Evolutionary conservation across 345 rosid genomes (phyloP).

Genomic region (Physaria fendleri): DNA sequence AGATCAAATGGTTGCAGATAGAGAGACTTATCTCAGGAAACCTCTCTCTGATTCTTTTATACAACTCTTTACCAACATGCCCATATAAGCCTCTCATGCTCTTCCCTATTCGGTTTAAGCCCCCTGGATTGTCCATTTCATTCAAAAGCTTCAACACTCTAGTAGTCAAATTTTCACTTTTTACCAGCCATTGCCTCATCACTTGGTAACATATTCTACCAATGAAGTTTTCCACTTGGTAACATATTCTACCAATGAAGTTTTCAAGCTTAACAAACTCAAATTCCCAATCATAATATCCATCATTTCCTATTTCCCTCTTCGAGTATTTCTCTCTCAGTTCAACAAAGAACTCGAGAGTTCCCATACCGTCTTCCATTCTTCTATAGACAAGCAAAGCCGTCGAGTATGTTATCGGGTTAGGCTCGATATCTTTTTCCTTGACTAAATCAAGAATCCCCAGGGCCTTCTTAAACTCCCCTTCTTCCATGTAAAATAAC

Average conservation of each 20-base stretch:
- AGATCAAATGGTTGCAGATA: slow-evolving; percentile 91
- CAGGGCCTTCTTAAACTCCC: slow-evolving; percentile 52
- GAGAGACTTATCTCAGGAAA: slow-evolving; percentile 57
- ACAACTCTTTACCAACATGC: slow-evolving; percentile 83
- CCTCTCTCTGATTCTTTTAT: slow-evolving; percentile 59
- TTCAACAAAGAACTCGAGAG: slow-evolving; percentile 60
- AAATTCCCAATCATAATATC: slow-evolving; percentile 46
- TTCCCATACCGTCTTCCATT: slow-evolving; percentile 79
- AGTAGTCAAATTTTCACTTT: slow-evolving; percentile 40
- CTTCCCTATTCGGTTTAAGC: slow-evolving; percentile 47
- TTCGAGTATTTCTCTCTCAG: slow-evolving; percentile 49
- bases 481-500: slow-evolving; percentile 53
- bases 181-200: slow-evolving; percentile 79
- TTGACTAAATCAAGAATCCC: slow-evolving; percentile 53
- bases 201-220: slow-evolving; percentile 80
- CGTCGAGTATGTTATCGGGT: slow-evolving; percentile 66
- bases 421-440: slow-evolving; percentile 53
- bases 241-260: slow-evolving; percentile 62
- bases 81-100: slow-evolving; percentile 82
- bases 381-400: slow-evolving; percentile 70
- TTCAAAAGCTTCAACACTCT: slow-evolving; percentile 58
- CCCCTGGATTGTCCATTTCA: slow-evolving; percentile 61
- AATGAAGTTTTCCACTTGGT: too few species aligned
- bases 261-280: slow-evolving; percentile 64
- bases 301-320: slow-evolving; percentile 45